phyloP scores from a whole-genome alignment of 1,284 basidiomycete species.

The Cerrena zonata region DNA sequence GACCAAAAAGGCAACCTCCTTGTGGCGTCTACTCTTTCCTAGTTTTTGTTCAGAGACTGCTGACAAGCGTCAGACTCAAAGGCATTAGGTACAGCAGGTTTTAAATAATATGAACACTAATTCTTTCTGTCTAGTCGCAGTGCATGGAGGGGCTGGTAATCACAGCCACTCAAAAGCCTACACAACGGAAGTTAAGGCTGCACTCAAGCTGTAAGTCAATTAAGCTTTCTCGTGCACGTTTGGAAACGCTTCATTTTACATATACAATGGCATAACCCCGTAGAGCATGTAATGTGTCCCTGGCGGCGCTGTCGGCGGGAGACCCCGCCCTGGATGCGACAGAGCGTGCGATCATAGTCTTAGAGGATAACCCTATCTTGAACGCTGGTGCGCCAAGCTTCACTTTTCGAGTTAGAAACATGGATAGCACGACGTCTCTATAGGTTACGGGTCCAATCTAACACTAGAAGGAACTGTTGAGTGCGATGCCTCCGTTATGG shows the following conservation, averaged over 20 bases:
- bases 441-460: slow-evolving; percentile 71
- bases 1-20: too few relatives aligned
- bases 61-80: not conserved
- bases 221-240: too few relatives aligned
- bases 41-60: not conserved
- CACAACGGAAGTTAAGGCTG: slow-evolving; percentile 47
- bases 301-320: not conserved
- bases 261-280: not conserved
- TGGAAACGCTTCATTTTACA: too few relatives aligned
- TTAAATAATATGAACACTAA: slow-evolving; percentile 1
- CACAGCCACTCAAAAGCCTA: slow-evolving; percentile 34
- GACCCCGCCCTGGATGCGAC: slow-evolving; percentile 38
- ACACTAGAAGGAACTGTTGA: slow-evolving; percentile 64
- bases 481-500: slow-evolving; percentile 74
- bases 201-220: slow-evolving; percentile 47
- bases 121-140: slow-evolving; percentile 34
- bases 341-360: slow-evolving; percentile 43
- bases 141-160: slow-evolving; percentile 66
- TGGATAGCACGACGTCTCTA: too few relatives aligned
- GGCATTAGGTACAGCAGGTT: not conserved
- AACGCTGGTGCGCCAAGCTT: slow-evolving; percentile 52
- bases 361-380: slow-evolving; percentile 57
- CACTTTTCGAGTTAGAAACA: not conserved
- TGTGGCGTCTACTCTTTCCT: not conserved
- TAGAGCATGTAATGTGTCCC: slow-evolving; percentile 39